phyloP scores from a whole-genome alignment of 345 rosid species.

The Arabidopsis thaliana region DNA sequence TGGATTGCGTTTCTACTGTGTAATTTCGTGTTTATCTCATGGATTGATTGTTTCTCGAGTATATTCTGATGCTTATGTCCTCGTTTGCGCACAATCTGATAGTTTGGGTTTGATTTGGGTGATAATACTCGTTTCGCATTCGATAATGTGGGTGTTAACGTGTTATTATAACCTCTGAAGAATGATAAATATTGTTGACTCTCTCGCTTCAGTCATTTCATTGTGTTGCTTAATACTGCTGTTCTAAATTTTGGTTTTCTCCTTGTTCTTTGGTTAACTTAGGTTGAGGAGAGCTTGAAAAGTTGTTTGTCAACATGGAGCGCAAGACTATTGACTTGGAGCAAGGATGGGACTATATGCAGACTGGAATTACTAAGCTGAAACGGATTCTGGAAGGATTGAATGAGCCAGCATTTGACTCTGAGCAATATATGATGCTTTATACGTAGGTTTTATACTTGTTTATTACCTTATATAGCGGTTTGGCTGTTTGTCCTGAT shows the following conservation, averaged over 20 bases:
- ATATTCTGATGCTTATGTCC: neutral
- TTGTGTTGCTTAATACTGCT: neutral
- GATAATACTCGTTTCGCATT: neutral
- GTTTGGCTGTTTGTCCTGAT: conserved; percentile 9
- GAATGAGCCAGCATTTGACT: conserved; percentile 59
- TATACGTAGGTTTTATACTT: conserved; percentile 58
- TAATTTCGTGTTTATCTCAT: conserved; percentile 1
- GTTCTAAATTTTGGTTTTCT: conserved; percentile 16
- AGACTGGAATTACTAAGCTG: conserved; percentile 75
- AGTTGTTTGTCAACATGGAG: conserved; percentile 52
- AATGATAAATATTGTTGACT: neutral
- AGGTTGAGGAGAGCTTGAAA: conserved; percentile 15
- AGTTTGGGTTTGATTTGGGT: neutral
- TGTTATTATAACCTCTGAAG: neutral
- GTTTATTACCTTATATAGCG: conserved; percentile 4
- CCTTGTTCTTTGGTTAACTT: conserved; percentile 14
- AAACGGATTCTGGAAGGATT: conserved; percentile 77
- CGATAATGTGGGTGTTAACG: conserved; percentile 23
- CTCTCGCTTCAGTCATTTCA: neutral
- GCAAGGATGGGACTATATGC: conserved; percentile 86
- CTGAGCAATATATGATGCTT: conserved; percentile 87
- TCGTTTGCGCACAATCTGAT: neutral
- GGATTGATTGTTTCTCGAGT: conserved; percentile 8
- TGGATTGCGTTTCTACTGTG: conserved; percentile 33
- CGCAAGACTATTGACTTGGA: conserved; percentile 69